Base-by-base conservation (phyloP, 257 asterid genomes). In the Eucommia ulmoides region DNA sequence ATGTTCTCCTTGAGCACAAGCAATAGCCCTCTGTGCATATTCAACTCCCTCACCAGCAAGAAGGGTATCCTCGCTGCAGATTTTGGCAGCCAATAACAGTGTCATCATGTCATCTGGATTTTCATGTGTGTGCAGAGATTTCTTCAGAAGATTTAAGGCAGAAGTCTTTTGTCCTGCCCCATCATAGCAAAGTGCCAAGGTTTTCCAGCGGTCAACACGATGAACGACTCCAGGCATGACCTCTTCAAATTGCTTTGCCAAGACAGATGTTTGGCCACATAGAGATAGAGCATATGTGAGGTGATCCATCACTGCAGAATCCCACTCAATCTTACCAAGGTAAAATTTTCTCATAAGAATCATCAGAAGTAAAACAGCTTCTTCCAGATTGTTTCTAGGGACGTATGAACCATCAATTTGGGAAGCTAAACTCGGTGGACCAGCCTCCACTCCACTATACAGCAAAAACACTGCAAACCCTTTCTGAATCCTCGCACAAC, bases 401-500 rank as follows among this genome's bases (percentile, higher is more conserved):
- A 91, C 81, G 50, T 81, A 86, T 9, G 99, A 81, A 52, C 92
- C 94, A 1, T 91, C 95, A 44, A 75, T 67, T 73, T 91, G 99
- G 35, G 54, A 81, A 65, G 89, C 83, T 68, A 86, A 77, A 72
- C 89, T 91, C 45, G 96, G 99, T 24, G 97, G 89, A 53, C 80
- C 69, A 38, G 61, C 78, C 62, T 91, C 99, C 24, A 83, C 84
- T 50, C 95, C 97, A 67, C 88, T 68, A 54, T 91, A 86, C 61
- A 91, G 70, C 76, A 91, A 72, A 71, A 86, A 81, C 59, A 91
- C 62, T 23, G 99, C 97, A 70, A 83, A 91, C 23, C 85, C 77
- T 63, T 86, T 91, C 64, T 86, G 99, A 68, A 91, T 81, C 75
- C 99, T 83, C 23, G 88, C 97, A 71, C 94, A 86, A 44, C 93